phyloP scores from a whole-genome alignment of 108 stramenopile species.

The Stephanodiscus minutulus region DNA sequence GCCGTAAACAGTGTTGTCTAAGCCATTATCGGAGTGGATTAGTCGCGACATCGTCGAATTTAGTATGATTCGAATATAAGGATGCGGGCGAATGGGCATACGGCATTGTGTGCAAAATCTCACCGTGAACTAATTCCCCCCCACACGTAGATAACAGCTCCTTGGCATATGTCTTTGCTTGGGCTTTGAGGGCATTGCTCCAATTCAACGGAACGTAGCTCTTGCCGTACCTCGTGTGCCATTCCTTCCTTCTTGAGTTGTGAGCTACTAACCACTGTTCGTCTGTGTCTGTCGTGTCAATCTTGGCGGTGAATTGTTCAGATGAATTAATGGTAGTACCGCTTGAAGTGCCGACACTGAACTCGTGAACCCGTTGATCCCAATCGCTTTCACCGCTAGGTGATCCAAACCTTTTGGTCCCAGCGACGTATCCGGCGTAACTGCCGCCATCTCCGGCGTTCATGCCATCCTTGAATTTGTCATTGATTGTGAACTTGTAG shows the following conservation, averaged over 20 bases:
- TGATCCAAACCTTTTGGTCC: conserved; percentile 11
- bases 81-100: background rate
- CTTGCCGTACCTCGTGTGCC: conserved; percentile 23
- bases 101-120: background rate
- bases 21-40: background rate
- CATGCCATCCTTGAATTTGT: conserved; percentile 37
- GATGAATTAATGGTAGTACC: background rate
- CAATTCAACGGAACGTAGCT: conserved; percentile 31
- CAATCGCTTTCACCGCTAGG: conserved; percentile 20
- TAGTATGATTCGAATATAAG: background rate
- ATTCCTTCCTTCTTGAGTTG: conserved; percentile 28
- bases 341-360: conserved; percentile 5
- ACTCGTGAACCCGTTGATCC: conserved; percentile 15
- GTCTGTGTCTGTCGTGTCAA: conserved; percentile 5
- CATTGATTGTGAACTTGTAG: conserved; percentile 24
- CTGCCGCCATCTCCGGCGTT: conserved; percentile 19
- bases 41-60: background rate
- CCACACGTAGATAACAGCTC: background rate
- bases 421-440: conserved; percentile 20
- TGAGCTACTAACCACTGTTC: conserved; percentile 28
- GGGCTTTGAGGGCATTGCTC: conserved; percentile 11
- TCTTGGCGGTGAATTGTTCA: background rate
- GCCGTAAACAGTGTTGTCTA: conserved; percentile 24
- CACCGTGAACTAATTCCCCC: background rate
- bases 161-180: conserved; percentile 13